These are phyloP conservation scores for Trametopsis cervina DNA, from an alignment of 768 basidiomycete genomes.

Conservation along the genomic window DNA sequence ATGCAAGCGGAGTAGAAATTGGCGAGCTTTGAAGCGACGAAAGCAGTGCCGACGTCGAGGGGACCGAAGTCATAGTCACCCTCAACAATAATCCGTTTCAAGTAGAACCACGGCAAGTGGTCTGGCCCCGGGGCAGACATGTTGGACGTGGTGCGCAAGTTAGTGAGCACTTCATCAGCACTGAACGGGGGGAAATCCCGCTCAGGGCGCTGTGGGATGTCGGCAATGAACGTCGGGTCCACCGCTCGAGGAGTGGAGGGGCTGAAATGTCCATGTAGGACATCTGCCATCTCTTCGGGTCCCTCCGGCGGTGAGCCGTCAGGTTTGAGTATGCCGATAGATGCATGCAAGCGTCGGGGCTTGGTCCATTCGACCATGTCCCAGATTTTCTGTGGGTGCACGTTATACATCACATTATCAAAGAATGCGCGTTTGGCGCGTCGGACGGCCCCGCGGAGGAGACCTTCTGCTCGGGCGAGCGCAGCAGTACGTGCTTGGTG, in stretches of 20 bases:
- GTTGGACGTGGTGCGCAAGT: not conserved
- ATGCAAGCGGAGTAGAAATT: constrained; percentile 7
- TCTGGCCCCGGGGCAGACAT: constrained; percentile 9
- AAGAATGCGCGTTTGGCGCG: constrained; percentile 3
- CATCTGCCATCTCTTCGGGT: constrained; percentile 1
- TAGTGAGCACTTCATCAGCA: not conserved
- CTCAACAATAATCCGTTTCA: constrained; percentile 2
- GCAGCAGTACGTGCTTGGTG: too few species aligned
- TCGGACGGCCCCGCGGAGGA: not conserved
- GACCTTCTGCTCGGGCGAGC: too few species aligned
- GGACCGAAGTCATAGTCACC: not conserved
- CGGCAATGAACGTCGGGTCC: not conserved
- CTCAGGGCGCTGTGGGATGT: not conserved
- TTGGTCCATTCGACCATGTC: constrained; percentile 1
- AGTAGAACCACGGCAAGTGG: constrained; percentile 8
- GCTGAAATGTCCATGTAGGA: constrained; percentile 10
- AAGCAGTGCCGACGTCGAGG: not conserved
- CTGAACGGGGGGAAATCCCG: constrained; percentile 7
- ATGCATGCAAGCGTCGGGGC: not conserved
- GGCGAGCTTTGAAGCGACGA: not conserved
- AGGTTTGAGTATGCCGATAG: not conserved
- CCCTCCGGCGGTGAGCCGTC: not conserved
- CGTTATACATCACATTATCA: constrained; percentile 2
- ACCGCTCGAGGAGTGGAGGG: not conserved
- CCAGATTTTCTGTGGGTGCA: constrained; percentile 5